phyloP scores from a whole-genome alignment of 805 yeast species.

The Spencermartinsiella europaea region DNA sequence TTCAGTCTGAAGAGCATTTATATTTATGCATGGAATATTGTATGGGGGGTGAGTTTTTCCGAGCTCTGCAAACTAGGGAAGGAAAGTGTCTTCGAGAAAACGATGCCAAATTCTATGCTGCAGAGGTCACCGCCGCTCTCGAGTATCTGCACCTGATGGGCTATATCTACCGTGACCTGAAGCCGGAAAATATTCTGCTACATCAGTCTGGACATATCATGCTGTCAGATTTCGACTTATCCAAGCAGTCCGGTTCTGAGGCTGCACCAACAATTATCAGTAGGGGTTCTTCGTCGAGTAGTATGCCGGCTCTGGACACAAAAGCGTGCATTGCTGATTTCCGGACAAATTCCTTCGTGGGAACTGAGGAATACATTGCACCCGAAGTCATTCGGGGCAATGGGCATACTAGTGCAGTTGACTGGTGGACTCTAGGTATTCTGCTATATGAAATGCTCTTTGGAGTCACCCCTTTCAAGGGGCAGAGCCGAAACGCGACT shows the following conservation, averaged over 20 bases:
- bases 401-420: slow-evolving; percentile 97
- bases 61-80: slow-evolving; percentile 88
- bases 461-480: slow-evolving; percentile 96
- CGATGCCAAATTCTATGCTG: slow-evolving; percentile 91
- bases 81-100: slow-evolving; percentile 79
- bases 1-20: slow-evolving; percentile 86
- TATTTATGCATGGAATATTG: slow-evolving; percentile 98
- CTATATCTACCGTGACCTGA: slow-evolving; percentile 90
- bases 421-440: slow-evolving; percentile 99
- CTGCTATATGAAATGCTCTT: slow-evolving; percentile 89
- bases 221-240: slow-evolving; percentile 93
- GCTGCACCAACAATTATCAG: slow-evolving; percentile 68
- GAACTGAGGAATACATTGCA: slow-evolving; percentile 97
- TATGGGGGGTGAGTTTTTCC: slow-evolving; percentile 98
- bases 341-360: slow-evolving; percentile 96
- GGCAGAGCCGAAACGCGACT: slow-evolving; percentile 80
- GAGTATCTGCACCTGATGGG: slow-evolving; percentile 97
- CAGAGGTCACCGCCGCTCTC: slow-evolving; percentile 95
- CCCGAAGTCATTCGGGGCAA: slow-evolving; percentile 97
- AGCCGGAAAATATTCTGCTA: slow-evolving; percentile 89
- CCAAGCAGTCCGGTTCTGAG: slow-evolving; percentile 76
- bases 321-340: slow-evolving; percentile 94
- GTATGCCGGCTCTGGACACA: slow-evolving; percentile 73
- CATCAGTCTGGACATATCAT: slow-evolving; percentile 98
- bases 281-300: slow-evolving; percentile 33